Evolutionary conservation across 2,329 filamentous ascomycete genomes (phyloP), one percentile per base, ranked within the genome.

Genomic region (Alternaria ethzedia): DNA sequence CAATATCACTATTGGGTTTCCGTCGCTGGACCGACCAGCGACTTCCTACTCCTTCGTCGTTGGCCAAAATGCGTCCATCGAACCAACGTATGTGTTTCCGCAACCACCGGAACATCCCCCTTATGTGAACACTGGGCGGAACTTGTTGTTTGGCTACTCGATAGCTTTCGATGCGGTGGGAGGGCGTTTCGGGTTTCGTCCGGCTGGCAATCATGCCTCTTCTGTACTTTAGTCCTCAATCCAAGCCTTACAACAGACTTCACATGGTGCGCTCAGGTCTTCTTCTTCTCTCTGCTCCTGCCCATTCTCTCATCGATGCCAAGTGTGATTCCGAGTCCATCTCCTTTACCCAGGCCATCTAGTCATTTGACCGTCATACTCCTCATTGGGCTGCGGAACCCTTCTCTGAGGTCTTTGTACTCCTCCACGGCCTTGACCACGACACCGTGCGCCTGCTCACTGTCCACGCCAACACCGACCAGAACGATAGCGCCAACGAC

Each of bases 401-500:
- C 77, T 25, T 79, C 77, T 32, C 76, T 66, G 59, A 79, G 61
- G 61, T 76, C 74, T 75, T 69, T 84, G 69, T 86, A 85, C 65
- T 87, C 86, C 70, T 84, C 83, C 45, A 94, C 83, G 1, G 88
- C 88, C 76, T 94, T 90, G 1, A 91, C 86, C 73, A 95, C 88
- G 41, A 94, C 87, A 9, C 88, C 88, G 79, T 96, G 92, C 78
- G 94, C 91, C 81, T 94, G 87, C 71, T 91, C 85, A 79, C 94
- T 90, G 82, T 89, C 90, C 77, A 95, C 78, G 0, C 59, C 65
- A 15, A 57, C 20, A 5, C 92, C 92, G 73, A 89, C 91, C 1
- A 95, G 90, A 17, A 94, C 88, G 23, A 94, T 88, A 1, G 93
- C 89, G 1, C 87, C 92, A 9, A 94, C 89, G 4, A 93, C 81